phyloP scores from a whole-genome alignment of 805 yeast species.

The Novakomyces olei region DNA sequence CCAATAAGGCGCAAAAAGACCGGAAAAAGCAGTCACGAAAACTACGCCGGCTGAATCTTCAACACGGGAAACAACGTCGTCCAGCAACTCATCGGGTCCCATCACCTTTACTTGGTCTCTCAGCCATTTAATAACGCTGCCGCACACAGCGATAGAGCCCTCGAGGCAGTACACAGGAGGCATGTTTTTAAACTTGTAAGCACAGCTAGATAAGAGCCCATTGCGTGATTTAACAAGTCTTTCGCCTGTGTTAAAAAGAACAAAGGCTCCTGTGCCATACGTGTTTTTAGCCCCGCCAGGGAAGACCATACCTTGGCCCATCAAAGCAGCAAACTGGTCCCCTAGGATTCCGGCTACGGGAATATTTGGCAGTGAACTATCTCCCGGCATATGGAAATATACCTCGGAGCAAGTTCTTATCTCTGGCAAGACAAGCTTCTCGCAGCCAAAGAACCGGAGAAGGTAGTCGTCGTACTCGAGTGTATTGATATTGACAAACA shows the following conservation, averaged over 20 bases:
- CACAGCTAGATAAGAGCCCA: conserved; percentile 77
- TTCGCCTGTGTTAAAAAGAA: conserved; percentile 68
- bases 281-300: conserved; percentile 85
- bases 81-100: conserved; percentile 64
- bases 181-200: conserved; percentile 62
- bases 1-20: conserved; percentile 93
- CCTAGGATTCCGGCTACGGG: conserved; percentile 84
- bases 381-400: conserved; percentile 48
- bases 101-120: conserved; percentile 73
- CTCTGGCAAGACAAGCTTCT: conserved; percentile 46
- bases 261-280: conserved; percentile 87
- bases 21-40: conserved; percentile 86
- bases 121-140: conserved; percentile 83
- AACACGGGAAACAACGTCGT: conserved; percentile 70
- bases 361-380: conserved; percentile 28
- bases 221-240: conserved; percentile 45
- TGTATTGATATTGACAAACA: conserved; percentile 63
- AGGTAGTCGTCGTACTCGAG: conserved; percentile 54
- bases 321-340: conserved; percentile 82
- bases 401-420: conserved; percentile 58
- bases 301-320: conserved; percentile 72
- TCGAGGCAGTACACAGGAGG: conserved; percentile 74
- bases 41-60: conserved; percentile 73
- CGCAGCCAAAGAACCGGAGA: conserved; percentile 60
- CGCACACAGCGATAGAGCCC: conserved; percentile 93